Evolutionary conservation across 192 early-diverging fungal genomes (phyloP).

Genomic region (Backusella sp.): DNA sequence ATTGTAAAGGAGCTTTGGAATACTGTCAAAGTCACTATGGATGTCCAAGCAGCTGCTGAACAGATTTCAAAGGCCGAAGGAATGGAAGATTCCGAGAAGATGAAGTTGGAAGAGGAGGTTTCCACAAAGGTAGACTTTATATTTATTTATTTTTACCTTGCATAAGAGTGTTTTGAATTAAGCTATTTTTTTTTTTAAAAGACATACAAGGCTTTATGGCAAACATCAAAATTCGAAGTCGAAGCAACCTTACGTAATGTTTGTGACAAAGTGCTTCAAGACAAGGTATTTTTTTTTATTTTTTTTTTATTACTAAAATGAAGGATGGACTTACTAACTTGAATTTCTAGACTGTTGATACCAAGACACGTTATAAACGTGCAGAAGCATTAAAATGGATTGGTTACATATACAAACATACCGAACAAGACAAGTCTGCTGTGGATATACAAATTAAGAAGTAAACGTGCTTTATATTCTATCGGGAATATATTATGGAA

Average conservation of each 20-base stretch:
- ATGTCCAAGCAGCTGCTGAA: slow-evolving; percentile 24
- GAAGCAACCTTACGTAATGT: slow-evolving; percentile 33
- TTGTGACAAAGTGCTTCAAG: not conserved
- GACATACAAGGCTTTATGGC: slow-evolving; percentile 37
- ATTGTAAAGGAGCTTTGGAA: slow-evolving; percentile 42
- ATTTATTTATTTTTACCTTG: not conserved
- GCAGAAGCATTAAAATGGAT: slow-evolving; percentile 37
- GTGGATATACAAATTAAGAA: slow-evolving; percentile 21
- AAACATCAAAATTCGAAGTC: slow-evolving; percentile 39
- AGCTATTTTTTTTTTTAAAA: not conserved
- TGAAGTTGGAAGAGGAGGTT: slow-evolving; percentile 38
- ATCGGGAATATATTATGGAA: too few relatives aligned
- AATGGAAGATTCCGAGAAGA: slow-evolving; percentile 32
- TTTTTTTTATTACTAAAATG: not conserved
- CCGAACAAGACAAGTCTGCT: slow-evolving; percentile 29
- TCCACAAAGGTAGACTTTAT: slow-evolving; percentile 22
- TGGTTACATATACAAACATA: slow-evolving; percentile 39
- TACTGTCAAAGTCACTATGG: slow-evolving; percentile 33
- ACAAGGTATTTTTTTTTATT: slow-evolving; percentile 12
- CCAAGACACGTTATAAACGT: slow-evolving; percentile 27
- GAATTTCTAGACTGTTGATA: slow-evolving; percentile 7
- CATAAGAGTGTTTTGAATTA: not conserved
- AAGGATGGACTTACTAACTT: not conserved
- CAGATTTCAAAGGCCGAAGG: slow-evolving; percentile 33
- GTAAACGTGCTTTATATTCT: not conserved